phyloP scores from a whole-genome alignment of 495 filamentous ascomycete species.

The Xylaria nigripes region DNA sequence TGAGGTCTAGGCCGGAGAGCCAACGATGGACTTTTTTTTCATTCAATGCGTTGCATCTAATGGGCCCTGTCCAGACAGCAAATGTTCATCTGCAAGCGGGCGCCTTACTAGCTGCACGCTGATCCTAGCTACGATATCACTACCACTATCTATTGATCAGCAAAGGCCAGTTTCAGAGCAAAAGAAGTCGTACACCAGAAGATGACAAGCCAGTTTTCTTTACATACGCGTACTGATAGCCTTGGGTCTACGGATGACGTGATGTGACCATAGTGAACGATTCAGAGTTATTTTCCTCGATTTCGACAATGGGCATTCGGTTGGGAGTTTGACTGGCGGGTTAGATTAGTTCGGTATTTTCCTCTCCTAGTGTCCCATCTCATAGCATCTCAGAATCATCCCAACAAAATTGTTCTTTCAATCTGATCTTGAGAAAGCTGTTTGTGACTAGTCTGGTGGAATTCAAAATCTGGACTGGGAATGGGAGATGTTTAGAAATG shows the following conservation, averaged over 20 bases:
- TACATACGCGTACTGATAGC: slow-evolving; percentile 1
- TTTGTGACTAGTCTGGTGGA: background rate
- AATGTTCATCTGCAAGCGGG: background rate
- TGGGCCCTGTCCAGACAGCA: background rate
- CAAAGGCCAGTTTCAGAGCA: slow-evolving; percentile 1
- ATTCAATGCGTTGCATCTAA: background rate
- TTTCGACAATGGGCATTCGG: slow-evolving; percentile 11
- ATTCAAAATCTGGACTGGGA: background rate
- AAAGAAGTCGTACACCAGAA: background rate
- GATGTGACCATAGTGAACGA: slow-evolving; percentile 6
- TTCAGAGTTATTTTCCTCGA: slow-evolving; percentile 9
- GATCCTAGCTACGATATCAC: slow-evolving; percentile 1
- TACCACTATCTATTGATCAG: background rate
- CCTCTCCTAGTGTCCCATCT: slow-evolving; percentile 13
- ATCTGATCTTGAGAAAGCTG: slow-evolving; percentile 6
- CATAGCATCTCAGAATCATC: slow-evolving; percentile 14
- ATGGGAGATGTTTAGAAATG: background rate
- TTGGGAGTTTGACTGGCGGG: slow-evolving; percentile 9
- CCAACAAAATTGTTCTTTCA: slow-evolving; percentile 8
- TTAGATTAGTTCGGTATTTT: slow-evolving; percentile 7
- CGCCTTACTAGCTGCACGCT: background rate
- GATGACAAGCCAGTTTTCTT: background rate
- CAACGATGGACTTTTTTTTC: background rate
- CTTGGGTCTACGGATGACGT: slow-evolving; percentile 5
- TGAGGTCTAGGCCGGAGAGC: slow-evolving; percentile 28